Evolutionary conservation across 2,329 filamentous ascomycete genomes (phyloP).

Genomic region (Cercospora sp.): DNA sequence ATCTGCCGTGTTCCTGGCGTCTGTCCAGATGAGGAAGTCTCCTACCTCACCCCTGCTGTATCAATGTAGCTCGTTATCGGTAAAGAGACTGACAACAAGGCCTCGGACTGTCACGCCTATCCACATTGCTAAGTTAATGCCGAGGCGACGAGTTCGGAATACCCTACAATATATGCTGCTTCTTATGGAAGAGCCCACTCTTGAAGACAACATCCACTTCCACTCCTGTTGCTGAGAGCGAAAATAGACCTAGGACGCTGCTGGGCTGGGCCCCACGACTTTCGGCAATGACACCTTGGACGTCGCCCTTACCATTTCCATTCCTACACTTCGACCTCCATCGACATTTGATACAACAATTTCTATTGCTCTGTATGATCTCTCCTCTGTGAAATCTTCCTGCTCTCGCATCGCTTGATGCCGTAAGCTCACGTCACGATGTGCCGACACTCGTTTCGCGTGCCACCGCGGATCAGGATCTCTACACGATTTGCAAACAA

Average conservation of each 20-base stretch:
- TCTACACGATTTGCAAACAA: no score
- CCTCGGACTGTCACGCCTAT: neutral
- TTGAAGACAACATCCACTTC: no score
- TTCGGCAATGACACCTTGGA: neutral
- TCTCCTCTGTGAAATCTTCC: no score
- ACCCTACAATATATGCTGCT: no score
- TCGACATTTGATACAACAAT: neutral
- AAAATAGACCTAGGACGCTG: neutral
- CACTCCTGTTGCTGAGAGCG: no score
- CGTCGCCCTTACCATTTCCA: neutral
- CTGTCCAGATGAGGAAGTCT: neutral
- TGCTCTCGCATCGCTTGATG: no score
- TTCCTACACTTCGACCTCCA: neutral
- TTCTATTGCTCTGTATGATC: neutral
- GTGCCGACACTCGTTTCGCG: no score
- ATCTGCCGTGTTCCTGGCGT: neutral
- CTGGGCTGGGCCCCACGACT: neutral
- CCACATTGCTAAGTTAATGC: no score
- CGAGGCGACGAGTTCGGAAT: no score
- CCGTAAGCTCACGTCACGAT: no score
- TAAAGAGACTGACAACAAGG: neutral
- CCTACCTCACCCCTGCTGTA: neutral
- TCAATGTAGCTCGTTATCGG: neutral
- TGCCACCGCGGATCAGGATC: no score
- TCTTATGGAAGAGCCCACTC: no score